Base-by-base conservation (phyloP, 345 rosid genomes). In the Sisymbrium altissimum region DNA sequence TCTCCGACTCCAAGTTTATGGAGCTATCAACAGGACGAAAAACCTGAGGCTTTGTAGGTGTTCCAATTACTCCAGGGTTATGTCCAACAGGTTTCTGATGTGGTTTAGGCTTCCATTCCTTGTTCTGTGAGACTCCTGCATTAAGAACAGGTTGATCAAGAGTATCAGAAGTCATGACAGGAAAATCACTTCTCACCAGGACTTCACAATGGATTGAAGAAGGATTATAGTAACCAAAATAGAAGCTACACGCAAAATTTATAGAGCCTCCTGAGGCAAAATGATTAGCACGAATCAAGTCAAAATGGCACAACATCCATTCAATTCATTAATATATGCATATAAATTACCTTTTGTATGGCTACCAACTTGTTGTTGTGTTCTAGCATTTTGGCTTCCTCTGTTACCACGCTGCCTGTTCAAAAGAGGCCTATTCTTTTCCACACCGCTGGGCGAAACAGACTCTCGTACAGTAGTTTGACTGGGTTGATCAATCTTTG, bases 61-160 rank as follows among this genome's bases (percentile, higher is more conserved):
- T 55, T 55, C 39, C 60, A 55, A 55, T 55, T 14, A 55, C 60
- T 55, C 60, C 60, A 30, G 38, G 38, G 12, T 55, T 30, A 55
- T 55, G 38, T 30, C 60, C 60, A 55, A 30, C 39, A 30, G 60
- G 38, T 55, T 55, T 55, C 21, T 29, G 38, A 30, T 29, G 29
- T n/a, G 21, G 5, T 55, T 55, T 55, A 55, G 60, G 60, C 21
- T 55, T 55, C 60, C 60, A 55, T 9, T 55, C 60, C 12, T 55
- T 55, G 60, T 55, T 29, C 60, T 29, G 59, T 54, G 59, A 54
- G 59, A 29, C 38, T n/a, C 38, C 59, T 54, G 59, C 59, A n/a
- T 53, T 53, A 53, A 27, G 11, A 4, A 54, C 38, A 53, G 17
- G 35, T 53, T 27, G 58, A 53, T 32, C 18, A 29, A 27, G 18